Evolutionary conservation across 129 eudicot species (phyloP).

Genomic region (Ambrosia artemisiifolia): DNA sequence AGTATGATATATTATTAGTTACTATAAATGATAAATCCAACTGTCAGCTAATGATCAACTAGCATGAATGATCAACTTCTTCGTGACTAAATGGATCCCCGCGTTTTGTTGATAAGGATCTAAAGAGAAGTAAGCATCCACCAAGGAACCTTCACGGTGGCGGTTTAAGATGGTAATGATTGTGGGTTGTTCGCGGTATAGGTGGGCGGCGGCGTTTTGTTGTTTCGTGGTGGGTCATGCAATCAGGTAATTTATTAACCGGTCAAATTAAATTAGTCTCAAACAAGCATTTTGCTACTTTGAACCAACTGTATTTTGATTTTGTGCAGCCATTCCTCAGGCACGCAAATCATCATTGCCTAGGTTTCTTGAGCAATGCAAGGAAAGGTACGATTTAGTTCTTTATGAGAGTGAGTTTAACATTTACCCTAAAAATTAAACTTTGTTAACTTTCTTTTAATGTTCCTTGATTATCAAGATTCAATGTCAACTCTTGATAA

Average conservation of each 20-base stretch:
- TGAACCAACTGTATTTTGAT: conserved; percentile 6
- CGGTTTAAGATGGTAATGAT: no score
- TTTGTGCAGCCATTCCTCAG: conserved; percentile 68
- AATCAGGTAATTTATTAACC: conserved; percentile 23
- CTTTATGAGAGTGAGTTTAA: neutral
- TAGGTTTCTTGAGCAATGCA: conserved; percentile 70
- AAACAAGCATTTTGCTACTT: conserved; percentile 2
- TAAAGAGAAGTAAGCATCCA: no score
- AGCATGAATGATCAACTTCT: no score
- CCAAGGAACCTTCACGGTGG: no score
- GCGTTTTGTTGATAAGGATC: no score
- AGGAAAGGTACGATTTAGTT: conserved; percentile 55
- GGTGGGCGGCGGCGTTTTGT: no score
- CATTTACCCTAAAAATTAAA: conserved; percentile 18
- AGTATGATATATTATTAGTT: no score
- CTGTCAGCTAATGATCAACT: no score
- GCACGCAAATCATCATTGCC: conserved; percentile 77
- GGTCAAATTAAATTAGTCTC: neutral
- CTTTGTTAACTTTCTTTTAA: neutral
- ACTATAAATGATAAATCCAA: no score
- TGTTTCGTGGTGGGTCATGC: conserved; percentile 27
- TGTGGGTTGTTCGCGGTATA: no score
- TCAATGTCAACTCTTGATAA: neutral
- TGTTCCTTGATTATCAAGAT: neutral
- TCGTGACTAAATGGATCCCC: no score